Conservation (phyloP, 345 rosid genomes). For the Eucalyptus tenuipes region DNA sequence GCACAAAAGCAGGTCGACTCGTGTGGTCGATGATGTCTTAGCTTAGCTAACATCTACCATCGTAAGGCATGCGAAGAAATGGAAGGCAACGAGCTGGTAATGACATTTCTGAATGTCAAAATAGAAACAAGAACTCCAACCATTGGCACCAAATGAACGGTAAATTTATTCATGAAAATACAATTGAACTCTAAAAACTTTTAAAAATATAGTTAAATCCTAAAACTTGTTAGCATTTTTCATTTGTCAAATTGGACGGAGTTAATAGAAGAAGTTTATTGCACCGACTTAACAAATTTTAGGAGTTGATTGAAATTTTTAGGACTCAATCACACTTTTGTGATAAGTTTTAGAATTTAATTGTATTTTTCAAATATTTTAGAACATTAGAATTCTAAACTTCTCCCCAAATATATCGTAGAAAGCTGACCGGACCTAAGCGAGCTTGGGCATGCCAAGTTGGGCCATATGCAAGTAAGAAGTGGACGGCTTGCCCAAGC, state of each 20-base stretch:
- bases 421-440: neutral
- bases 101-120: neutral
- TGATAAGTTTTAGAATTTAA: accelerated
- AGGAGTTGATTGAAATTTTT: no score
- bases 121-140: neutral
- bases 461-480: neutral
- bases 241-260: accelerated
- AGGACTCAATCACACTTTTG: accelerated
- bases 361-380: accelerated
- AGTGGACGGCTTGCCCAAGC: neutral
- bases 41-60: neutral
- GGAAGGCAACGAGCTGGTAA: neutral
- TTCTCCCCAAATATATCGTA: neutral
- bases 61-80: neutral
- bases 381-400: accelerated
- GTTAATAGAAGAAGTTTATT: no score
- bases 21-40: neutral
- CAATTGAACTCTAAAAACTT: accelerated
- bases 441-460: neutral
- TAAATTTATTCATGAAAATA: accelerated
- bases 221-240: no score
- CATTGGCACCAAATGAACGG: neutral
- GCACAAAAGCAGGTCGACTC: neutral
- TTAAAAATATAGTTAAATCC: accelerated
- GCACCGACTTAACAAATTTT: neutral